A percentile compares a stretch with the other conserved stretches of the same genome.
phyloP scores from a whole-genome alignment of 345 rosid species.

The Bretschneidera sinensis region DNA sequence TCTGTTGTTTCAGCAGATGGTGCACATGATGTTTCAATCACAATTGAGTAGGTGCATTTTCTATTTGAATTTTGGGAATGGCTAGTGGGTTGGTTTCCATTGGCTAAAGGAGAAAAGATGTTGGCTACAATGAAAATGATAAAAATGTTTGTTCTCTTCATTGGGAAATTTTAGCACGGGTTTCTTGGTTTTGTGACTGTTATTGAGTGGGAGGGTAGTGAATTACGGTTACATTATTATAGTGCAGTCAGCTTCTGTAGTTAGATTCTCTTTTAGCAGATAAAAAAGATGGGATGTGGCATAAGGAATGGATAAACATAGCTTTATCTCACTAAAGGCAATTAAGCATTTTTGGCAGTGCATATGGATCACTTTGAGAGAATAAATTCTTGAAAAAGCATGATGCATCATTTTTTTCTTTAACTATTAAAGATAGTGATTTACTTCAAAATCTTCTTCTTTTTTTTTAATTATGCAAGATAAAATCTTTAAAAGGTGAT shows the following conservation, averaged over 20 bases:
- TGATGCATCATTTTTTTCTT: neutral
- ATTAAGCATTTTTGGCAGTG: neutral
- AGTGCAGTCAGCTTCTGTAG: neutral
- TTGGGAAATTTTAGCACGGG: neutral
- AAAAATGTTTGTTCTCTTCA: neutral
- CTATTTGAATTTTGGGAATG: no score
- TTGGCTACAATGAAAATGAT: neutral
- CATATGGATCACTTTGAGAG: neutral
- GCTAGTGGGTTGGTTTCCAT: neutral
- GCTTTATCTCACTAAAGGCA: neutral
- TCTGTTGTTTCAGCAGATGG: neutral
- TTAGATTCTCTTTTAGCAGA: neutral
- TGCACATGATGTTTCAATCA: neutral
- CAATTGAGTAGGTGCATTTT: neutral
- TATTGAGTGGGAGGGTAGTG: neutral
- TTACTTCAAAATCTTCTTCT: no score
- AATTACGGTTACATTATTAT: no score
- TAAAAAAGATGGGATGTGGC: neutral
- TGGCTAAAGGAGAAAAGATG: neutral
- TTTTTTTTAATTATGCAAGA: no score
- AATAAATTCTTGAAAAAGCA: neutral
- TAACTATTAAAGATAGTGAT: no score
- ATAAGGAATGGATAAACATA: neutral
- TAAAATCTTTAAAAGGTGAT: no score
- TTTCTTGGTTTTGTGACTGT: neutral